phyloP scores from a whole-genome alignment of 306 rosid genomes.

The Malus orientalis region DNA sequence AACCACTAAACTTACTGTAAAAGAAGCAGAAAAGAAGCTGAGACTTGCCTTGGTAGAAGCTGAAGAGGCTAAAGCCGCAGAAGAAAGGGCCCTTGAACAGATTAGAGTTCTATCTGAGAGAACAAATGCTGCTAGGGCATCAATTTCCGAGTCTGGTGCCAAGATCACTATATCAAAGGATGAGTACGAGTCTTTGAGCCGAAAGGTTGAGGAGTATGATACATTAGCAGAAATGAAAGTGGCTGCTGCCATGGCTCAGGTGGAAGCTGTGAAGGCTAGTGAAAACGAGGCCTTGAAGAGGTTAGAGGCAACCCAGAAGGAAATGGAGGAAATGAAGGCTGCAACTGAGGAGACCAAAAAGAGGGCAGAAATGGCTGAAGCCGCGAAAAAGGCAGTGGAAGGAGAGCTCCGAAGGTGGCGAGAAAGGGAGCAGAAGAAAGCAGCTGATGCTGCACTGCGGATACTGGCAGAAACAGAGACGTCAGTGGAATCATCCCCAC shows the following conservation, averaged over 20 bases:
- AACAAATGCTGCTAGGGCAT: slow-evolving; percentile 78
- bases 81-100: slow-evolving; percentile 71
- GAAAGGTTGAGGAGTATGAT: slow-evolving; percentile 83
- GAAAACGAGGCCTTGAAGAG: slow-evolving; percentile 69
- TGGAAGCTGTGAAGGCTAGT: slow-evolving; percentile 96
- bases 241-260: slow-evolving; percentile 96
- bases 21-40: slow-evolving; percentile 69
- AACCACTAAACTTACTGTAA: slow-evolving; percentile 47
- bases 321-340: slow-evolving; percentile 64
- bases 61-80: slow-evolving; percentile 76
- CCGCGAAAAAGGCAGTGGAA: slow-evolving; percentile 91
- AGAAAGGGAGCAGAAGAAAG: slow-evolving; percentile 87
- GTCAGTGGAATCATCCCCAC: slow-evolving; percentile 59
- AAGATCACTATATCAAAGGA: slow-evolving; percentile 71
- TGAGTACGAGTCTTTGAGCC: slow-evolving; percentile 71
- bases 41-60: slow-evolving; percentile 67
- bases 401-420: slow-evolving; percentile 87
- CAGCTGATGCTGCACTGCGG: slow-evolving; percentile 79
- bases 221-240: slow-evolving; percentile 84
- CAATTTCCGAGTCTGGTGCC: slow-evolving; percentile 78
- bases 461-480: slow-evolving; percentile 64
- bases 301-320: slow-evolving; percentile 68
- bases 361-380: slow-evolving; percentile 91
- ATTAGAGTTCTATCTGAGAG: slow-evolving; percentile 62
- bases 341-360: slow-evolving; percentile 65